A percentile compares a stretch with the other conserved stretches of the same genome.
phyloP scores from a whole-genome alignment of 345 rosid species.

The Diplotaxis tenuifolia region DNA sequence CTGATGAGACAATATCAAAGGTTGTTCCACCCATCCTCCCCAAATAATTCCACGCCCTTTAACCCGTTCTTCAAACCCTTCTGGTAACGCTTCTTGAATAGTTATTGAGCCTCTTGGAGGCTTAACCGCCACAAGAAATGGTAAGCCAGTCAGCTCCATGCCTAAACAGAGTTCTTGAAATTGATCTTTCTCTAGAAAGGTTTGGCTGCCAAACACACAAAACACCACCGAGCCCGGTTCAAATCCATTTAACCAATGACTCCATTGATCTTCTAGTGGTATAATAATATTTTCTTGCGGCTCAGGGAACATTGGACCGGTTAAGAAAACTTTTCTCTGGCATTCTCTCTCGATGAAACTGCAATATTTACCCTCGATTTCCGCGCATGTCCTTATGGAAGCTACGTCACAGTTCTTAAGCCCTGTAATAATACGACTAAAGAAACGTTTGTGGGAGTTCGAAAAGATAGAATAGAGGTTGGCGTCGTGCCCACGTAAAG shows the following conservation, averaged over 20 bases:
- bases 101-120: not conserved
- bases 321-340: constrained; percentile 16
- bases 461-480: not conserved
- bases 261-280: constrained; percentile 33
- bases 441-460: not conserved
- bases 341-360: constrained; percentile 14
- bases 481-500: not conserved
- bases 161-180: constrained; percentile 39
- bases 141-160: constrained; percentile 31
- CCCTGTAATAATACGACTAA: not conserved
- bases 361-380: constrained; percentile 37
- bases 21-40: not conserved
- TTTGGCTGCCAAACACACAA: constrained; percentile 44
- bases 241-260: constrained; percentile 15
- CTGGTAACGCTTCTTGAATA: not conserved
- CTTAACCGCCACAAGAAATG: not conserved
- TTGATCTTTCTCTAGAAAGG: constrained; percentile 1
- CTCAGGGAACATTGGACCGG: constrained; percentile 33
- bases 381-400: constrained; percentile 33
- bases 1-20: not conserved
- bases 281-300: not conserved
- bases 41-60: not conserved
- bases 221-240: constrained; percentile 24
- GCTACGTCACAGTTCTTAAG: constrained; percentile 33
- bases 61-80: not conserved